Base-by-base conservation (phyloP, 768 basidiomycete genomes). In the Mycena haematopus region DNA sequence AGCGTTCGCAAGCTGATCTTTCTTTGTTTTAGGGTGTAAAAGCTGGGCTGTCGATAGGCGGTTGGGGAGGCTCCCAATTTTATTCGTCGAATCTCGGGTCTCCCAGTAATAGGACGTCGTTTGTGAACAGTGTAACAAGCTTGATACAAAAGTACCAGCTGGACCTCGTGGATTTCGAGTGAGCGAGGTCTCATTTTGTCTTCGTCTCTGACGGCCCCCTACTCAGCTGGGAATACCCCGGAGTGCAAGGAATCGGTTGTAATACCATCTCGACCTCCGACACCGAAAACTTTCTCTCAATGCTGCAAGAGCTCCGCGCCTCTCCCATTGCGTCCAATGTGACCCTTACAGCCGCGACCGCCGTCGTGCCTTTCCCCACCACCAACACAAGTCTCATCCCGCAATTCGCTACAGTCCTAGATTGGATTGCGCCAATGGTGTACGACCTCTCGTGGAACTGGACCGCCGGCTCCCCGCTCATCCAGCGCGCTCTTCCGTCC, bases 151-250 rank as follows among this genome's bases (percentile, higher is more conserved):
- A 84, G 59, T 90, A 89, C 70, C 55, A 78, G 0, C 68, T 91
- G 4, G 89, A 89, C 66, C 86, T 88, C 5, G 68, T 91, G 56
- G 82, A 87, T 65, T 78, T 81, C 57, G 82, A 84, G 82, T 84
- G 70, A 50, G 81, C 65, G 11, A 36, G 13, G 13, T 5, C 15
- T 60, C 19, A 45, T 17, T 29, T 49, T 49, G 29, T n/a, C 15
- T 6, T 22, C 19, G 38, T 40, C 25, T 40, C 19, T 56, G 44
- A 19, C 22, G 9, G 24, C 25, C 22, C 4, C 9, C 15, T n/a
- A 17, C 56, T 15, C 42, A 94, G 92, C 70, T 96, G 94, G 94
- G 95, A 96, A 77, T 95, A 91, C 72, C 95, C 95, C 1, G 83
- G 79, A 58, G 72, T 76, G 8, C 80, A 82, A 65, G 95, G 94